phyloP scores from a whole-genome alignment of 2,329 filamentous ascomycete genomes.

The Nemania abortiva region DNA sequence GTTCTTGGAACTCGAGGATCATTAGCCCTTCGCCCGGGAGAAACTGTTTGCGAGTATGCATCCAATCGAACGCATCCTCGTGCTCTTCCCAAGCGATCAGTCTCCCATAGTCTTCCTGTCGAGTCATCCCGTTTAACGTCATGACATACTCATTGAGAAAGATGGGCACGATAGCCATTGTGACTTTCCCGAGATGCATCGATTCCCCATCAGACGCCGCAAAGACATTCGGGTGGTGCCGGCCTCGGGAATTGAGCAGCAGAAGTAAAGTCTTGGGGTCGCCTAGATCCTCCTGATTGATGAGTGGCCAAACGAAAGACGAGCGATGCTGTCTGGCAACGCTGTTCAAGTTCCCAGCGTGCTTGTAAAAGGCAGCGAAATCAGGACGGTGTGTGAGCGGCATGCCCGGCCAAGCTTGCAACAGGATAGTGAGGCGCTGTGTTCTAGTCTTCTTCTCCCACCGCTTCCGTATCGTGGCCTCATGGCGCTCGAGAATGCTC shows the following conservation, averaged over 20 bases:
- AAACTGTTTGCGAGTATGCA: slow-evolving; percentile 53
- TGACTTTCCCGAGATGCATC: slow-evolving; percentile 50
- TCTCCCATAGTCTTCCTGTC: slow-evolving; percentile 53
- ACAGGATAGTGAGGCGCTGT: slow-evolving; percentile 61
- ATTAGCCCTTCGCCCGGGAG: slow-evolving; percentile 61
- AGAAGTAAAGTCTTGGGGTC: slow-evolving; percentile 59
- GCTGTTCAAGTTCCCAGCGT: slow-evolving; percentile 35
- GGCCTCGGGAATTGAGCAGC: slow-evolving; percentile 65
- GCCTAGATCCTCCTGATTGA: slow-evolving; percentile 69
- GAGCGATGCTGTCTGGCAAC: slow-evolving; percentile 47
- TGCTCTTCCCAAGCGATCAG: slow-evolving; percentile 53
- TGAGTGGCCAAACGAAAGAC: slow-evolving; percentile 63
- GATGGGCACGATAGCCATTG: slow-evolving; percentile 43
- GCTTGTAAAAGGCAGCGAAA: slow-evolving; percentile 54
- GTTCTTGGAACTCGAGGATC: slow-evolving; percentile 64
- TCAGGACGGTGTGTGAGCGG: slow-evolving; percentile 64
- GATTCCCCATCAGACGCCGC: slow-evolving; percentile 56
- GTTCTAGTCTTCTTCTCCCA: slow-evolving; percentile 66
- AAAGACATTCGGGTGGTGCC: slow-evolving; percentile 61
- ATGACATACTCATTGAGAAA: slow-evolving; percentile 53
- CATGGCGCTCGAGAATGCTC: slow-evolving; percentile 62
- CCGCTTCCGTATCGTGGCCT: slow-evolving; percentile 63
- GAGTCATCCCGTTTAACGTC: slow-evolving; percentile 50
- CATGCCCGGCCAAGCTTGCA: slow-evolving; percentile 64
- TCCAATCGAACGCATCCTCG: slow-evolving; percentile 55